These are phyloP conservation scores for Alternaria solani DNA, from an alignment of 2,329 filamentous ascomycete species.

Conservation along the genomic window DNA sequence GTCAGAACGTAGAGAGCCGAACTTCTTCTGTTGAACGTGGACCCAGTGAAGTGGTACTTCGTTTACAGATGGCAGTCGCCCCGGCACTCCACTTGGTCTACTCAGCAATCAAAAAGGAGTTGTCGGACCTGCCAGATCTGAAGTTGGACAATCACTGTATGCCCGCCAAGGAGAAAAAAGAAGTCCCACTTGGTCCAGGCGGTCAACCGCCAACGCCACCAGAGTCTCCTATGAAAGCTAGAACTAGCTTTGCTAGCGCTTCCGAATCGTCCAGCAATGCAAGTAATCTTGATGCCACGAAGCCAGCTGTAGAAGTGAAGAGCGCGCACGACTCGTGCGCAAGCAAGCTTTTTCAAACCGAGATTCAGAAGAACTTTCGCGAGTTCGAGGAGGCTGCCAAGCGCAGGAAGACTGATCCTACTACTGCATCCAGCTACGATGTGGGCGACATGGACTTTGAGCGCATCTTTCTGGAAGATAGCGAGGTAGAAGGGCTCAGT, in stretches of 20 bases:
- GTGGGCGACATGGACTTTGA: constrained; percentile 28
- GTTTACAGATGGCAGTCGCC: neutral
- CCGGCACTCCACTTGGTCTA: neutral
- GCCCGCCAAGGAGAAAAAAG: neutral
- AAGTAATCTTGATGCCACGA: neutral
- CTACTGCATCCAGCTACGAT: constrained; percentile 1
- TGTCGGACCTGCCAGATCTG: neutral
- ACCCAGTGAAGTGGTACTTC: neutral
- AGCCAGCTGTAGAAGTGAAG: neutral
- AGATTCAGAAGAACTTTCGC: constrained; percentile 26
- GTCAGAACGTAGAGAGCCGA: neutral
- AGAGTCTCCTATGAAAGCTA: neutral
- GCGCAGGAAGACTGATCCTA: constrained; percentile 1
- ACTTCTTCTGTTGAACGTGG: neutral
- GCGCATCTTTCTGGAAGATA: constrained; percentile 26
- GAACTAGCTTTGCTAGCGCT: neutral
- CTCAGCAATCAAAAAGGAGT: neutral
- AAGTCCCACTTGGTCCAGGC: neutral
- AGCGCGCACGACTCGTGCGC: neutral
- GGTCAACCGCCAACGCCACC: neutral
- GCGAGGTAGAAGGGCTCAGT: constrained; percentile 11
- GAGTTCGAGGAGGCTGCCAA: constrained; percentile 21
- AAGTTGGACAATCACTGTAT: neutral
- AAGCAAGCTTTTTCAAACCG: constrained; percentile 15
- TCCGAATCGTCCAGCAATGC: neutral